Conservation (phyloP, 2,329 filamentous ascomycete genomes). For the Cladorrhinum sp. region DNA sequence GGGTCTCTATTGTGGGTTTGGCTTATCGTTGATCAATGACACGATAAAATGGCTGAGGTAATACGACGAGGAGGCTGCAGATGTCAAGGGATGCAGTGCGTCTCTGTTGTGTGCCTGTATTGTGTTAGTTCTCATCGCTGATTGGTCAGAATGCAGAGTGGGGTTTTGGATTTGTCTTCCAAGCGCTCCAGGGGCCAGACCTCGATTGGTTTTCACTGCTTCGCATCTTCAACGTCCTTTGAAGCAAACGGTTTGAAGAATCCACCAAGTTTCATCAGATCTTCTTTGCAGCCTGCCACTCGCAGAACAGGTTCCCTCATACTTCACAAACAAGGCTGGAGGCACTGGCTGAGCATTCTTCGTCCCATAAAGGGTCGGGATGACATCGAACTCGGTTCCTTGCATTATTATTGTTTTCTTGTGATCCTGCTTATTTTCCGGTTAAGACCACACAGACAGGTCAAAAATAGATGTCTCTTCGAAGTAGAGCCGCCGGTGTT, state of each 20-base stretch:
- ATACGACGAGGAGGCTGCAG: neutral
- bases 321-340: neutral
- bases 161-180: neutral
- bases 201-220: conserved; percentile 15
- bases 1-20: no score
- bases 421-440: no score
- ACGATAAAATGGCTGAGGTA: no score
- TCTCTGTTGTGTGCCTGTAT: neutral
- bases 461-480: neutral
- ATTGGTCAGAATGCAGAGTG: neutral
- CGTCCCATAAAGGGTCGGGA: neutral
- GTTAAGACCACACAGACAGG: neutral
- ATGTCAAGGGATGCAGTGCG: neutral
- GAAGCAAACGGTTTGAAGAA: conserved; percentile 8
- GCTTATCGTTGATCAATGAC: no score
- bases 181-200: neutral
- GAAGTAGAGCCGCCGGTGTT: neutral
- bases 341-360: neutral
- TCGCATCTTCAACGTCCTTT: neutral
- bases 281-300: neutral
- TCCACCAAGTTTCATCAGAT: neutral
- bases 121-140: neutral
- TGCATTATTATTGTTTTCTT: neutral
- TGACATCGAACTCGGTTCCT: neutral
- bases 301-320: neutral